Evolutionary conservation across 1,284 basidiomycete genomes (phyloP), one percentile per base, ranked within the genome.

Genomic region (Tilletia setariae): DNA sequence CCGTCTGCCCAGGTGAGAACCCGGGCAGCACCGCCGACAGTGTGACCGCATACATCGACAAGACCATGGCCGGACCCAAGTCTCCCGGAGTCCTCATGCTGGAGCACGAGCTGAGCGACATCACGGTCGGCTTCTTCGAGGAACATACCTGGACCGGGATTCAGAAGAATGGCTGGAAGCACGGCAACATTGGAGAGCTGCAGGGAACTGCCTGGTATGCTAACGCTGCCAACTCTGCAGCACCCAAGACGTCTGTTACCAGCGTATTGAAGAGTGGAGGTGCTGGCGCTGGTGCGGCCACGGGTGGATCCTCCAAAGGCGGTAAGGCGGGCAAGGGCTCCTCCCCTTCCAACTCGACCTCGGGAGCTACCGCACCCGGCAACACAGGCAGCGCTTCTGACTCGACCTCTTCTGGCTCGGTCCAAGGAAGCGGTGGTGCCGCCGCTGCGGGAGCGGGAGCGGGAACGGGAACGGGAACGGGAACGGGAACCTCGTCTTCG

Each of bases 11-110:
- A 9, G 64, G 61, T 19, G 66, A 70, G 64, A 67, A 43, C 23
- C 74, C 74, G 9, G 77, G 74, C 21, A 62, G 70, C 43, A 68
- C 66, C 23, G 21, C 25, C 11, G 70, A 70, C 21, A 70, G 70
- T 8, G 75, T 77, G 16, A 49, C 21, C 9, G n/a, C n/a, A 16
- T 67, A 67, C 51, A 65, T 72, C 46, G 4, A 67, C 1, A 35
- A 67, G 8, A 67, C 69, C 15, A 64, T 78, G 42, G 21, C 68
- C 35, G 72, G 74, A 47, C 51, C 71, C 21, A 65, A 76, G 70
- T 83, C 81, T 13, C 89, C 89, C 9, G 92, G 92, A 43, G 86
- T 93, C 21, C 86, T 93, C 74, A 86, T 92, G 70, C 86, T 94
- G 71, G 90, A 94, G 83, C 93, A 95, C 83, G 93, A 94, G 82